Evolutionary conservation across 208 protist species (phyloP), one percentile per base, ranked within the genome.

Genomic region (Crithidia acanthocephali): DNA sequence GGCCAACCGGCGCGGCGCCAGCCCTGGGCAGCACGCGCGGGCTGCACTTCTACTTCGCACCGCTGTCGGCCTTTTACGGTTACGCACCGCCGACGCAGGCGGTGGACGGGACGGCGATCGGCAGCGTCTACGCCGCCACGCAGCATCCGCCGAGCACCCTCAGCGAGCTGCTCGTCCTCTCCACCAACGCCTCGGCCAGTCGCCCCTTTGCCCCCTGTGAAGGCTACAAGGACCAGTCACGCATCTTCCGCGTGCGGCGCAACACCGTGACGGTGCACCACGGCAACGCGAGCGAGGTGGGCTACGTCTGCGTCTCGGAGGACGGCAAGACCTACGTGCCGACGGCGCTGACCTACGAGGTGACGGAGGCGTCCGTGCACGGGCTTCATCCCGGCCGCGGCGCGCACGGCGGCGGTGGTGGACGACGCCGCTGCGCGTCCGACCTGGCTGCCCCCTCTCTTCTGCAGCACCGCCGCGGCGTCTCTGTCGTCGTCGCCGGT

Each of bases 341-440:
- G 18, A 89, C 81, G 32, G 62, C 74, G 57, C 77, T 94, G 35
- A 94, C 88, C 16, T 94, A 85, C 77, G 85, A 91, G 57, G 85
- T 94, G 28, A 74, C 90, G n/a, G 76, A 79, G 23, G 76, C 72
- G n/a, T 57, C 69, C 16, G 60, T 94, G 48, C 59, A 44, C n/a
- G 23, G 85, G 88, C n/a, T 79, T 94, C 67, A 80, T 88, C 42
- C 58, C 68, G 1, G n/a, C 83, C 3, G 37, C 50, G 6, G 2
- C 58, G 13, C 73, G 73, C 27, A 62, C 23, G 16, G 8, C 23
- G 44, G 0, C 37, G 23, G 22, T 5, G 1, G 16, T 6, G 5
- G 33, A 0, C n/a, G 33, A 3, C 16, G 0, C 40, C 5, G 60
- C 4, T 0, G 45, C n/a, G 22, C 15, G 52, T 28, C 62, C 59